phyloP scores from a whole-genome alignment of 75 land plant species.

The Larix kaempferi region DNA sequence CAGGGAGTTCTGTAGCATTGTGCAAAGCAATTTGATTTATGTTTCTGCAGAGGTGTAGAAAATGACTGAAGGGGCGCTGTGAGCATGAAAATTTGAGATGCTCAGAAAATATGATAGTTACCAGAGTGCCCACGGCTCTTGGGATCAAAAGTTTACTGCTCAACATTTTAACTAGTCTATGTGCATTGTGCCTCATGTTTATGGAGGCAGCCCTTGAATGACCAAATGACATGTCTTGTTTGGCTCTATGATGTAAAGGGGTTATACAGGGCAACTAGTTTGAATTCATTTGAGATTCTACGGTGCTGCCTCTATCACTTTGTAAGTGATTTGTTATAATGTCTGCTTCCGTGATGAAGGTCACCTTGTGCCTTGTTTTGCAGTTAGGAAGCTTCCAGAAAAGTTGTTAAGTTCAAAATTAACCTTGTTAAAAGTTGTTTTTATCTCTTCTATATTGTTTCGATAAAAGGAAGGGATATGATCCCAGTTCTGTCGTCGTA shows the following conservation, averaged over 20 bases:
- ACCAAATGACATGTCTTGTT: no score
- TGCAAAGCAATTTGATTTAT: slow-evolving; percentile 41
- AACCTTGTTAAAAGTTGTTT: neutral
- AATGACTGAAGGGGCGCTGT: slow-evolving; percentile 20
- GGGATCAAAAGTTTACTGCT: neutral
- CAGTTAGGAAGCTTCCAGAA: neutral
- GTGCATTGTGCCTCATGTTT: neutral
- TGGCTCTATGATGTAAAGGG: no score
- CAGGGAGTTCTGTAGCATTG: slow-evolving; percentile 56
- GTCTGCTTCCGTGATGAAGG: neutral
- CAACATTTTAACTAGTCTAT: neutral
- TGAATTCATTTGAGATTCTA: no score
- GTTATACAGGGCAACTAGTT: no score
- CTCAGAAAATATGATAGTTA: slow-evolving; percentile 8
- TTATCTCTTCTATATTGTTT: neutral
- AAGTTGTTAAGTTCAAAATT: neutral
- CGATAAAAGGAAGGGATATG: neutral
- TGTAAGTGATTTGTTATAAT: neutral
- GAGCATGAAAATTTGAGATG: neutral
- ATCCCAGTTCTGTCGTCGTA: neutral
- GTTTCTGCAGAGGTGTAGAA: slow-evolving; percentile 38
- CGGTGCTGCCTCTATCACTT: neutral
- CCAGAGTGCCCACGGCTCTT: neutral
- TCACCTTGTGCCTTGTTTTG: neutral
- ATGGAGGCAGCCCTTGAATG: neutral